Conservation (phyloP, 108 stramenopile species). For the Skeletonema potamos region DNA sequence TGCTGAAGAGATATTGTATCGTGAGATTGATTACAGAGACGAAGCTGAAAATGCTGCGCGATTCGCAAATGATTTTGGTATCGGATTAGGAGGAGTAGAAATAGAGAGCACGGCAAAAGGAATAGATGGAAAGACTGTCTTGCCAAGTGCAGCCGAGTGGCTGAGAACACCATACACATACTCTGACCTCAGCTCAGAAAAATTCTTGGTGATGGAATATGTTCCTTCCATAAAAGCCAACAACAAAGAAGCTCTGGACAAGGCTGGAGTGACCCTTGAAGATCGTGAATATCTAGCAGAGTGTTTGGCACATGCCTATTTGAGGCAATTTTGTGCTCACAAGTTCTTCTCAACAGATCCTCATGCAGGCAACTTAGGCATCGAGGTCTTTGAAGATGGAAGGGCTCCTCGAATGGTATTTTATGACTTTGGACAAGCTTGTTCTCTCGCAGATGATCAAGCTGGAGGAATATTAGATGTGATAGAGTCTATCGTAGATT, state of each 20-base stretch:
- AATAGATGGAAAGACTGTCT: constrained; percentile 49
- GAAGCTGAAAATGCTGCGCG: constrained; percentile 89
- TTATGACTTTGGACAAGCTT: constrained; percentile 90
- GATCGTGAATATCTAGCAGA: constrained; percentile 77
- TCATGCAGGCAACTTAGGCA: constrained; percentile 84
- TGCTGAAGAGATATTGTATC: constrained; percentile 88
- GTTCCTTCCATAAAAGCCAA: constrained; percentile 84
- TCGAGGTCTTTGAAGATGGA: constrained; percentile 55
- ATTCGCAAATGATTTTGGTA: constrained; percentile 86
- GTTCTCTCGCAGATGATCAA: constrained; percentile 61
- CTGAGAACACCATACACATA: constrained; percentile 72
- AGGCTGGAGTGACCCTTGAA: constrained; percentile 59
- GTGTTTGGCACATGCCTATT: constrained; percentile 71
- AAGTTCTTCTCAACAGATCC: constrained; percentile 88
- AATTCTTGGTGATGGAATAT: constrained; percentile 82
- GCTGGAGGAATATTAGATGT: constrained; percentile 78
- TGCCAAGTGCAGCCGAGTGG: constrained; percentile 83
- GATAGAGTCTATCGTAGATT: constrained; percentile 83
- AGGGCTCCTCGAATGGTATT: constrained; percentile 67
- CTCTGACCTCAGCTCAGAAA: constrained; percentile 58
- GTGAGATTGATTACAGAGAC: constrained; percentile 95
- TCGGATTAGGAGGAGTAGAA: constrained; percentile 68
- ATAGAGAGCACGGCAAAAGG: constrained; percentile 52
- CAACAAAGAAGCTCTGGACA: constrained; percentile 57
- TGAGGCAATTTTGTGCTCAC: constrained; percentile 80